phyloP scores from a whole-genome alignment of 2,329 filamentous ascomycete genomes.

The Fusarium multiceps region DNA sequence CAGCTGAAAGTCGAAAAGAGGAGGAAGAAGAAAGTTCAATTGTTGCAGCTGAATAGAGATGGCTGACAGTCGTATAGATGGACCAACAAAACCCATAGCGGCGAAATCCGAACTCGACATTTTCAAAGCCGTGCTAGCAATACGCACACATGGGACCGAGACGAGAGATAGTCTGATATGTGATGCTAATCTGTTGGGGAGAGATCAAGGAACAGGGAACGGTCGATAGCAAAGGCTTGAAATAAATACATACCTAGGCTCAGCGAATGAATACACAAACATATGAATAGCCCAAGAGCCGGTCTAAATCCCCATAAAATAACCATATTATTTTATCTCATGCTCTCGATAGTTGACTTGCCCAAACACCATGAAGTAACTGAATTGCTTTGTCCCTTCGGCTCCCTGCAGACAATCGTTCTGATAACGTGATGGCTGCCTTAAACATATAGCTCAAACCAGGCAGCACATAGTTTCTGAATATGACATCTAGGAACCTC shows the following conservation, averaged over 20 bases:
- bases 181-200: background rate
- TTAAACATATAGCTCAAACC: background rate
- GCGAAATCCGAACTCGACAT: conserved; percentile 39
- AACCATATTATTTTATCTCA: background rate
- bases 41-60: background rate
- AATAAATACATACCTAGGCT: background rate
- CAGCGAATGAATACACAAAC: background rate
- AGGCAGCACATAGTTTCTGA: background rate
- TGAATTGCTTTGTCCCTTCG: background rate
- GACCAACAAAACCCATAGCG: conserved; percentile 44
- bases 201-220: background rate
- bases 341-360: background rate
- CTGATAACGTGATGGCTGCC: background rate
- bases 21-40: conserved; percentile 8
- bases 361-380: background rate
- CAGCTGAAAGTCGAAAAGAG: background rate
- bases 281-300: background rate
- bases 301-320: background rate
- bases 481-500: background rate
- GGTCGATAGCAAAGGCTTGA: background rate
- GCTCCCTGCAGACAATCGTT: background rate
- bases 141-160: conserved; percentile 40
- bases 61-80: conserved; percentile 33
- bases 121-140: conserved; percentile 15
- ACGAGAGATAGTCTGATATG: conserved; percentile 17